Conservation (phyloP, 2,329 filamentous ascomycete genomes). For the Trichoderma guizhouense region DNA sequence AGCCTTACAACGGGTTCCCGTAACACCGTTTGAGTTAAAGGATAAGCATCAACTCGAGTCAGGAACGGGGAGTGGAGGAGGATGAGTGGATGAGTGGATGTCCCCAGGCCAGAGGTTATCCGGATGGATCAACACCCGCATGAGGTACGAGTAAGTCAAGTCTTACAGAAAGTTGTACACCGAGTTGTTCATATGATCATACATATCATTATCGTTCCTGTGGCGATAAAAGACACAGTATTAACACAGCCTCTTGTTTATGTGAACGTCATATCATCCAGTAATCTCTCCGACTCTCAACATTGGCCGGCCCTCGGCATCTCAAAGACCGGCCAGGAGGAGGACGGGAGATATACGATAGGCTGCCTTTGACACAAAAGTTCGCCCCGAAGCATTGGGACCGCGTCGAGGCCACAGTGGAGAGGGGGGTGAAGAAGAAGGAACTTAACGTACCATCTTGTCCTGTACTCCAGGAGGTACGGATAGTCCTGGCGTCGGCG, state of each 20-base stretch:
- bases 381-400: neutral
- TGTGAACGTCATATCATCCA: neutral
- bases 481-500: slow-evolving; percentile 70
- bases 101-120: neutral
- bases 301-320: neutral
- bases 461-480: slow-evolving; percentile 77
- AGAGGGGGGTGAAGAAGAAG: neutral
- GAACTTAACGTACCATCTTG: slow-evolving; percentile 64
- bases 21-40: neutral
- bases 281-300: neutral
- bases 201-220: slow-evolving; percentile 94
- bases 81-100: neutral
- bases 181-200: slow-evolving; percentile 88
- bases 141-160: slow-evolving; percentile 3
- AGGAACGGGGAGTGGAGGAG: neutral
- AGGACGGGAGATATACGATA: neutral
- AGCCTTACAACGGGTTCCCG: neutral
- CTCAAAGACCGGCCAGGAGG: neutral
- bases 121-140: neutral
- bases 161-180: slow-evolving; percentile 74
- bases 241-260: neutral
- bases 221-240: slow-evolving; percentile 14
- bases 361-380: neutral
- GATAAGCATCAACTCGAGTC: neutral
- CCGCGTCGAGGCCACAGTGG: neutral